phyloP scores from a whole-genome alignment of 2,329 filamentous ascomycete species.

The Blumeriella jaapii region DNA sequence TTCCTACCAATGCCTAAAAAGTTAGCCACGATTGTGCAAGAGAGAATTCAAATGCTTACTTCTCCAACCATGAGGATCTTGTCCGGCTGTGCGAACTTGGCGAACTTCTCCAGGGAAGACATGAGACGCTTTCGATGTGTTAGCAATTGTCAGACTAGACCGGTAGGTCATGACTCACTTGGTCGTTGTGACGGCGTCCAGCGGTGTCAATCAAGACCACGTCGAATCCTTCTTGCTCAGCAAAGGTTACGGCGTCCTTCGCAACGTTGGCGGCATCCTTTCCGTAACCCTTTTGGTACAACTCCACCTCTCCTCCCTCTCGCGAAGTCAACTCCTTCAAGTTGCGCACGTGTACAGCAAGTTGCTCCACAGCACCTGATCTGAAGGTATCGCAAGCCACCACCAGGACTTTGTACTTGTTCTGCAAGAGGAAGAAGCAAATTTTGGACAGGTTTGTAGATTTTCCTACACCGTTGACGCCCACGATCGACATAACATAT shows the following conservation, averaged over 20 bases:
- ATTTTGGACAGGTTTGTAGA: constrained; percentile 97
- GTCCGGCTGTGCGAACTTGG: constrained; percentile 88
- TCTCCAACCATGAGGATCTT: constrained; percentile 96
- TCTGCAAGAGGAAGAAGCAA: constrained; percentile 93
- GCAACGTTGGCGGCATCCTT: constrained; percentile 95
- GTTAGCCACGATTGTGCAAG: constrained; percentile 7
- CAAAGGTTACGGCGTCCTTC: constrained; percentile 81
- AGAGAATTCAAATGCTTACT: constrained; percentile 10
- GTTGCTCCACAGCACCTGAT: constrained; percentile 91
- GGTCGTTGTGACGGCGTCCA: constrained; percentile 87
- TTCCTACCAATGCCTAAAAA: constrained; percentile 71
- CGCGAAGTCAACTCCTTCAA: constrained; percentile 77
- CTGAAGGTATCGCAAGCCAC: constrained; percentile 95
- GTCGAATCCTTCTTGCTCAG: constrained; percentile 65
- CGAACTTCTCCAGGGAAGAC: constrained; percentile 95
- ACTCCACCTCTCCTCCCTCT: constrained; percentile 74
- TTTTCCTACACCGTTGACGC: constrained; percentile 96
- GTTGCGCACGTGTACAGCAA: constrained; percentile 90
- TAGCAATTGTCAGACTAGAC: constrained; percentile 5
- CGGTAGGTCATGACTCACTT: constrained; percentile 28
- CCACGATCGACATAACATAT: constrained; percentile 96
- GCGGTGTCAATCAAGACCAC: constrained; percentile 97
- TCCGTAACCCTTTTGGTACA: constrained; percentile 96
- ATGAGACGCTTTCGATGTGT: constrained; percentile 54
- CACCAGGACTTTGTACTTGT: constrained; percentile 90